A percentile compares a stretch with the other conserved stretches of the same genome.
Evolutionary conservation across 192 early-diverging fungal genomes (phyloP).

Genomic region (Neocallimastix lanati): DNA sequence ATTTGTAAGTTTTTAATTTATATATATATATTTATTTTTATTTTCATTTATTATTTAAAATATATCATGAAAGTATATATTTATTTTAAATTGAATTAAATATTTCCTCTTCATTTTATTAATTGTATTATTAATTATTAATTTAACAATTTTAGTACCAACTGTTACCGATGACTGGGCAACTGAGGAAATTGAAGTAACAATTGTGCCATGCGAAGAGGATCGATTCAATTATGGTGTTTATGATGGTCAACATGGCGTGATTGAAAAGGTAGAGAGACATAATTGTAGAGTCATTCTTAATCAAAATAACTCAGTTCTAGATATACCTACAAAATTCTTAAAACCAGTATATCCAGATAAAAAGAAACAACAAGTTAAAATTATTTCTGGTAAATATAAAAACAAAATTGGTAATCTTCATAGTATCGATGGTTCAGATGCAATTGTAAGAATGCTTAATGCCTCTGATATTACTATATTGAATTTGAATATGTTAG

Average conservation of each 20-base stretch:
- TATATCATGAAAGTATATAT: no score
- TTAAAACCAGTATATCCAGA: slow-evolving; percentile 37
- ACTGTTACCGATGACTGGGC: slow-evolving; percentile 27
- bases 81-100: no score
- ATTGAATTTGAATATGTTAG: background rate
- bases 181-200: slow-evolving; percentile 35
- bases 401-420: slow-evolving; percentile 14
- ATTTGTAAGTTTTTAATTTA: background rate
- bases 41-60: no score
- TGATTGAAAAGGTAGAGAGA: slow-evolving; percentile 26
- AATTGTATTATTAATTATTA: no score
- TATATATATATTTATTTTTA: no score
- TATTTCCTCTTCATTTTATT: no score
- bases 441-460: background rate
- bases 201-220: slow-evolving; percentile 6
- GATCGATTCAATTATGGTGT: slow-evolving; percentile 12
- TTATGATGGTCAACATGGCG: slow-evolving; percentile 23
- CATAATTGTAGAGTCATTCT: slow-evolving; percentile 20
- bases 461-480: background rate
- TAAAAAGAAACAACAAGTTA: slow-evolving; percentile 49
- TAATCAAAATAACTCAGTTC: slow-evolving; percentile 10
- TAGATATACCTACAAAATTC: slow-evolving; percentile 11
- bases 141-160: slow-evolving; percentile 13
- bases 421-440: background rate
- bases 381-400: slow-evolving; percentile 39